Conservation (phyloP, 176 grass and related monocot genomes). For the Pharus latifolius region DNA sequence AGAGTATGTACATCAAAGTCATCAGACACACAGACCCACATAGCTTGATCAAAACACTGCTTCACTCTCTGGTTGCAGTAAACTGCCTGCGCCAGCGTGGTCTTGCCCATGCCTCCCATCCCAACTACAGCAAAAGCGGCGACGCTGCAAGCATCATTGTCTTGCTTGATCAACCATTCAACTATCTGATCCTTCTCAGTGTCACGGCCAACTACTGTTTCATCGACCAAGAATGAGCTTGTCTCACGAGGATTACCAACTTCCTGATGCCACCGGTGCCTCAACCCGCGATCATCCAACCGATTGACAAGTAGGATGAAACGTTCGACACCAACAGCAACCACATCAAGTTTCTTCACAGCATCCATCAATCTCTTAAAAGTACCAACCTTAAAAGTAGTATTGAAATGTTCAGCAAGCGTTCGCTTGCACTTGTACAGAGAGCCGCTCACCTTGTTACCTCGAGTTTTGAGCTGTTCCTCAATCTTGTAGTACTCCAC, state of each 20-base stretch:
- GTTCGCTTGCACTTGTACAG: not conserved
- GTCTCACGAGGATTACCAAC: not conserved
- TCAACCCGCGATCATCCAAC: not conserved
- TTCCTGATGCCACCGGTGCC: not conserved
- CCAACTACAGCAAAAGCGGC: constrained; percentile 10
- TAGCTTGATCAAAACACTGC: not conserved
- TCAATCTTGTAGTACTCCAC: constrained; percentile 26
- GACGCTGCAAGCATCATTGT: not conserved
- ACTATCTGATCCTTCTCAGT: constrained; percentile 6
- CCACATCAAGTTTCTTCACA: constrained; percentile 8
- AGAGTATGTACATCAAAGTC: not conserved
- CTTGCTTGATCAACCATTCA: not conserved
- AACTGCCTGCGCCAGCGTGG: constrained; percentile 17
- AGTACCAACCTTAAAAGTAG: not conserved
- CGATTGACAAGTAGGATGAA: not conserved
- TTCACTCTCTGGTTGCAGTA: constrained; percentile 2
- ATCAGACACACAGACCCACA: constrained; percentile 19
- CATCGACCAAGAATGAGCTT: constrained; percentile 10
- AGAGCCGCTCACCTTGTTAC: not conserved
- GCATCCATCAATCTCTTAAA: not conserved
- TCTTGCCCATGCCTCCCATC: constrained; percentile 29
- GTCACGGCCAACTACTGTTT: constrained; percentile 10
- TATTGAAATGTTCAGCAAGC: not conserved
- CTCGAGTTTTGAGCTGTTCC: constrained; percentile 1
- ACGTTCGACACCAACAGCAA: not conserved